phyloP scores from a whole-genome alignment of 2,329 filamentous ascomycete species.

The Leptographium wingfieldii region DNA sequence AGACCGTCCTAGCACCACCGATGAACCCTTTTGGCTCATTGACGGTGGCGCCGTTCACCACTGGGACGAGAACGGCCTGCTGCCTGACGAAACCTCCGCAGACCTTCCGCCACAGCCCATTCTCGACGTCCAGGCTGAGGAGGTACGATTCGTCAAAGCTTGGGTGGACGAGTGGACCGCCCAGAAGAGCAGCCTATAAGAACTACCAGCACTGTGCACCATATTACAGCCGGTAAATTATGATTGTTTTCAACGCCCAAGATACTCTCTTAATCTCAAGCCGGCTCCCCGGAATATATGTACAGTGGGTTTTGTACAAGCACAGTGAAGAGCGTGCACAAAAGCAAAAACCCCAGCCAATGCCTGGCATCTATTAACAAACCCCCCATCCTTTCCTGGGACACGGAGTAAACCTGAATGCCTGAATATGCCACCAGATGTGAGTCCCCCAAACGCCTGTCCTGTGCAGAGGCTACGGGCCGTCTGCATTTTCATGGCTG shows the following conservation, averaged over 20 bases:
- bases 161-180: constrained; percentile 11
- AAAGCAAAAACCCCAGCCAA: neutral
- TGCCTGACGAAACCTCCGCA: constrained; percentile 43
- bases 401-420: neutral
- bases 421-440: neutral
- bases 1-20: constrained; percentile 43
- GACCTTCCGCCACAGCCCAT: constrained; percentile 10
- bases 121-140: constrained; percentile 9
- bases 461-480: neutral
- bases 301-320: too few species aligned
- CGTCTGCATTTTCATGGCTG: neutral
- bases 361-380: neutral
- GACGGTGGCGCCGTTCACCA: constrained; percentile 59
- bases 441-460: neutral
- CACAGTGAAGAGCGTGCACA: neutral
- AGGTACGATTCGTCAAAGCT: constrained; percentile 10
- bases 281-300: neutral
- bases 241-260: neutral
- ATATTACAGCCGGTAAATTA: neutral
- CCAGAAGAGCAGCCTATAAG: neutral
- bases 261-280: neutral
- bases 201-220: neutral
- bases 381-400: neutral
- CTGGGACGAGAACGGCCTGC: constrained; percentile 64
- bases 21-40: constrained; percentile 63